Base-by-base conservation (phyloP, 441 rosid genomes). In the Dalechampia spathulata region DNA sequence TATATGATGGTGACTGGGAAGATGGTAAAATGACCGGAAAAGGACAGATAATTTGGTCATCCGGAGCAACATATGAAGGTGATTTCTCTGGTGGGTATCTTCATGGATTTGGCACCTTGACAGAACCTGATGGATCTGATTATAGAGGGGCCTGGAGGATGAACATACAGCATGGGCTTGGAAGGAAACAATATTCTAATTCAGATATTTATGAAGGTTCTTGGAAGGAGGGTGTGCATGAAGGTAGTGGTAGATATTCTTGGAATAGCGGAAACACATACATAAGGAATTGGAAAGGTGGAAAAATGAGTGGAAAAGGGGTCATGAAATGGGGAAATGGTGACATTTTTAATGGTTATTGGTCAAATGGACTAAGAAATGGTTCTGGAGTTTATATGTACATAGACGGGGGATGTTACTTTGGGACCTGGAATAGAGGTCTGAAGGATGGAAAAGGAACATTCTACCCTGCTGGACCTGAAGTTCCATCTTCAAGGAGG, bases 1-100 rank as follows among this genome's bases (percentile, higher is more conserved):
- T 77, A 19, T 93, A 85, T 26, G 87, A 90, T 20, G 99, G 99
- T 44, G 87, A 85, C 37, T 93, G 99, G 99, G 95, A 85, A 74
- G 85, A 74, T 41, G 95, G 97, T 25, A 83, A 81, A 56, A 85
- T 93, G 76, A 75, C 85, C 0, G 97, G 97, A 48, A 83, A 80
- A 74, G 97, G 99, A 40, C 62, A 68, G 41, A 71, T 87, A 47
- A 12, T 58, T 25, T 90, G 97, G 97, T 56, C 79, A 2, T 82
- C 85, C 1, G 93, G 96, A 62, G 87, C 83, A 49, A 83, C 68
- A 56, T 93, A 87, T 27, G 87, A 82, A 55, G 99, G 97, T 17
- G 95, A 85, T 66, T 72, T 93, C 65, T 87, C 91, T 6, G 97
- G 96, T 36, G 93, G 86, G 28, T 82, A 78, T 60, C 83, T 93